Evolutionary conservation across 1,284 basidiomycete genomes (phyloP).

Genomic region (Heterobasidion occidentale): DNA sequence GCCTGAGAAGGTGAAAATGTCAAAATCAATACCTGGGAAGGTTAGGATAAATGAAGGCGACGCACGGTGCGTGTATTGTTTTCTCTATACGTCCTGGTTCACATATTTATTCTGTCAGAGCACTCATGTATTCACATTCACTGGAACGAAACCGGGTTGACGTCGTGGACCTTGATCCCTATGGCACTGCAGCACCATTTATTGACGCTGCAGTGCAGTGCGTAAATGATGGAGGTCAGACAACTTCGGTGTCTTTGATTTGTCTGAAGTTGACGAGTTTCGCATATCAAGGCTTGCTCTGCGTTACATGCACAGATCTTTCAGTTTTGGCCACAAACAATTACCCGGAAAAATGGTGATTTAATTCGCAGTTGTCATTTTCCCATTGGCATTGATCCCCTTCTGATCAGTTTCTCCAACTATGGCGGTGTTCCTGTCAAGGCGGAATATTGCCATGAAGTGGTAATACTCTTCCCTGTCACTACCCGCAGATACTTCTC

Average conservation of each 20-base stretch:
- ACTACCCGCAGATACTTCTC: background rate
- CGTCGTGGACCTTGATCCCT: constrained; percentile 95
- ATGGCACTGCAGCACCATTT: constrained; percentile 95
- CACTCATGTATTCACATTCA: constrained; percentile 89
- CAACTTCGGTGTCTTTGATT: background rate
- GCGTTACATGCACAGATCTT: constrained; percentile 95
- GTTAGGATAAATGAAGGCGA: constrained; percentile 86
- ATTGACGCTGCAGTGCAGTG: constrained; percentile 95
- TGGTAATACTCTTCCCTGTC: constrained; percentile 36
- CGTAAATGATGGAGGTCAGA: constrained; percentile 76
- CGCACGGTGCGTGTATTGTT: constrained; percentile 61
- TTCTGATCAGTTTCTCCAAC: constrained; percentile 69
- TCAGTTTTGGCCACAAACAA: constrained; percentile 91
- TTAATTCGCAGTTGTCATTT: constrained; percentile 6
- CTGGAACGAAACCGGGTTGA: constrained; percentile 73
- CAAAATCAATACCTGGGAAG: constrained; percentile 29
- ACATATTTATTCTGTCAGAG: constrained; percentile 31
- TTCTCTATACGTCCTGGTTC: background rate
- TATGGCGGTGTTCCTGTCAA: constrained; percentile 94
- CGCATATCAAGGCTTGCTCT: constrained; percentile 64
- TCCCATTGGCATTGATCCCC: background rate
- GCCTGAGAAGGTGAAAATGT: constrained; percentile 8
- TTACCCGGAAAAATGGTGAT: constrained; percentile 93
- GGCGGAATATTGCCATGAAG: constrained; percentile 93
- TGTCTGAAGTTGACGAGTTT: background rate